A percentile compares a stretch with the other conserved stretches of the same genome.
Conservation (phyloP, 768 basidiomycete species). For the Boletus barrowsii region DNA sequence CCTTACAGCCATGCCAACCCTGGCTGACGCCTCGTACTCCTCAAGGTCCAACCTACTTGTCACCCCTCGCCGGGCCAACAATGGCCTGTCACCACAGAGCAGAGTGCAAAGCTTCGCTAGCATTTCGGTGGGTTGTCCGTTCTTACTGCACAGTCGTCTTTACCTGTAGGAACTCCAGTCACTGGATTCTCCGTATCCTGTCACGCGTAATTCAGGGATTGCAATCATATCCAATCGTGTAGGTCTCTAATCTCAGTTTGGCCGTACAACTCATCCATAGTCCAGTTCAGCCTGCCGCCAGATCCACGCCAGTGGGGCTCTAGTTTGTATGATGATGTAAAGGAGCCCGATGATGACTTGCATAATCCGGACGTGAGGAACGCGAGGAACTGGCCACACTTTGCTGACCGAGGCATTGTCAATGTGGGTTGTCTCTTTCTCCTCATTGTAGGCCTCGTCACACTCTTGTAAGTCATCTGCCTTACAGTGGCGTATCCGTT, state of each 20-base stretch:
- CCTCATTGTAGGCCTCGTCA: conserved; percentile 45
- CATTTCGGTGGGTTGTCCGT: conserved; percentile 15
- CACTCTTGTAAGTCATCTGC: conserved; percentile 55
- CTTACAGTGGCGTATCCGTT: background rate
- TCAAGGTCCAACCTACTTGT: conserved; percentile 14
- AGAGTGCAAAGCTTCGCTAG: conserved; percentile 28
- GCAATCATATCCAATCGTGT: conserved; percentile 45
- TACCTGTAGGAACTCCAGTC: conserved; percentile 15
- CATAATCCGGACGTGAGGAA: conserved; percentile 57
- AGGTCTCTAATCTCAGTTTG: background rate
- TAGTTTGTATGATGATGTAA: conserved; percentile 48
- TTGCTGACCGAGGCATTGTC: conserved; percentile 59
- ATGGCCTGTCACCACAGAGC: conserved; percentile 15
- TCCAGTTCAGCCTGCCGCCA: conserved; percentile 59
- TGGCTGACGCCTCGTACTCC: background rate
- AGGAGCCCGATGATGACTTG: conserved; percentile 69
- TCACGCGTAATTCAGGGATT: conserved; percentile 36
- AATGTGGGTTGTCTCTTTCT: conserved; percentile 71
- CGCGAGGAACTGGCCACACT: conserved; percentile 36
- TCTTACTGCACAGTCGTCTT: background rate
- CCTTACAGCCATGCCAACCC: conserved; percentile 17
- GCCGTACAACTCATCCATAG: background rate
- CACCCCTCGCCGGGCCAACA: background rate
- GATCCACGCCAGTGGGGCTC: conserved; percentile 70
- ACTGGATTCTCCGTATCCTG: conserved; percentile 39